Conservation (phyloP, 352 stramenopile genomes). For the Globisporangium emineosum region DNA sequence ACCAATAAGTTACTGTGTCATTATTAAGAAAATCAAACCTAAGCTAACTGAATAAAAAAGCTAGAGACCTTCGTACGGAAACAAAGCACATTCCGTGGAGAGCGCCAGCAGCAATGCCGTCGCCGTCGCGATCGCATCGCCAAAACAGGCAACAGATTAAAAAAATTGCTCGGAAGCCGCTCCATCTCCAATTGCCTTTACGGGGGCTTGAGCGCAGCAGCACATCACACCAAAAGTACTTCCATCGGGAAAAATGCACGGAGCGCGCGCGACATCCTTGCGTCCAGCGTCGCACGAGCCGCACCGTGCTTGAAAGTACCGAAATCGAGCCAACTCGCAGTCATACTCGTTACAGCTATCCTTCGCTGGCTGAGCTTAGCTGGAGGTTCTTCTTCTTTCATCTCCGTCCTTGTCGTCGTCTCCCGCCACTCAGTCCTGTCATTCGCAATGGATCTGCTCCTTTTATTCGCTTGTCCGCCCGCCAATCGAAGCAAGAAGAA, state of each 20-base stretch:
- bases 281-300: neutral
- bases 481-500: too few species aligned
- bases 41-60: conserved; percentile 5
- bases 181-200: conserved; percentile 5
- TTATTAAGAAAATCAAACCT: conserved; percentile 13
- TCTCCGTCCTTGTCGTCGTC: neutral
- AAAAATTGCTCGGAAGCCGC: neutral
- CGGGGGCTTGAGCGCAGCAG: neutral
- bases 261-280: neutral
- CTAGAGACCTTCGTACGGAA: too few species aligned
- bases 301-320: conserved; percentile 9
- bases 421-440: conserved; percentile 3
- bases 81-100: conserved; percentile 1
- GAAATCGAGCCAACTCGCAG: neutral
- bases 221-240: conserved; percentile 5
- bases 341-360: neutral
- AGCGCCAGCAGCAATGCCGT: neutral
- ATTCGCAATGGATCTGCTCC: neutral
- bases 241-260: neutral
- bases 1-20: conserved; percentile 15
- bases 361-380: neutral
- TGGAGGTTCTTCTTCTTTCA: neutral
- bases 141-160: conserved; percentile 3
- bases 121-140: neutral
- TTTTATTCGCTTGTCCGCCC: conserved; percentile 4